Evolutionary conservation across 1,139 yeast genomes (phyloP), one percentile per base, ranked within the genome.

Genomic region (Eremothecium coryli): DNA sequence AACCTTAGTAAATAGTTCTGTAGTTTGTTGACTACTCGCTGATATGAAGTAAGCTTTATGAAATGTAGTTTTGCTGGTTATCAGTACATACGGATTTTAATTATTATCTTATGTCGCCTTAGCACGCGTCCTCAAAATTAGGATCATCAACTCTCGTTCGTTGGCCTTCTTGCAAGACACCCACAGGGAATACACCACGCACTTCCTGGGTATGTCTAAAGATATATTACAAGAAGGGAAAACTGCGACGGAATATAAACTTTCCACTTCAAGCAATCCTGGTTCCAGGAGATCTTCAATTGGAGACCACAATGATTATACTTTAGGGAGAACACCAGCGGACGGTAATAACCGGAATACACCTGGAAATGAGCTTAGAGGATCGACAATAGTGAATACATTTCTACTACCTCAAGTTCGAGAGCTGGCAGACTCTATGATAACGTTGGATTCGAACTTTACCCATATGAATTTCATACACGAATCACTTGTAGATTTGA

Each of bases 401-500:
- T 50, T 39, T 33, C 33, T 55, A 11, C 38, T 52, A 11, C 59
- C 59, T 1, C 56, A 52, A 24, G 37, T 54, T 3, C 42, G 48
- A 27, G 57, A 50, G 23, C 36, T 55, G 7, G 44, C 50, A 11
- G 60, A 55, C 32, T 54, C 60, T 2, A 43, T 75, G 47, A 68
- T 65, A 21, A 70, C 70, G 11, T 58, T 76, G 29, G 72, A 67
- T 38, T 55, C 60, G 22, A 68, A 73, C 41, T 63, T 73, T 62
- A 50, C 59, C 7, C 63, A 65, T 31, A 53, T 76, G 36, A 66
- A 66, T 36, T 61, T 57, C 33, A 66, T 71, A 8, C 77, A 76
- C 52, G 66, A 68, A 35, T 68, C 72, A 12, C 52, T 76, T 4
- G 61, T 61, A 8, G 71, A 71, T 29, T 68, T 76, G 49, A 76